Evolutionary conservation across 768 basidiomycete species (phyloP), one percentile per base, ranked within the genome.

Genomic region (Psilocybe azurescens): DNA sequence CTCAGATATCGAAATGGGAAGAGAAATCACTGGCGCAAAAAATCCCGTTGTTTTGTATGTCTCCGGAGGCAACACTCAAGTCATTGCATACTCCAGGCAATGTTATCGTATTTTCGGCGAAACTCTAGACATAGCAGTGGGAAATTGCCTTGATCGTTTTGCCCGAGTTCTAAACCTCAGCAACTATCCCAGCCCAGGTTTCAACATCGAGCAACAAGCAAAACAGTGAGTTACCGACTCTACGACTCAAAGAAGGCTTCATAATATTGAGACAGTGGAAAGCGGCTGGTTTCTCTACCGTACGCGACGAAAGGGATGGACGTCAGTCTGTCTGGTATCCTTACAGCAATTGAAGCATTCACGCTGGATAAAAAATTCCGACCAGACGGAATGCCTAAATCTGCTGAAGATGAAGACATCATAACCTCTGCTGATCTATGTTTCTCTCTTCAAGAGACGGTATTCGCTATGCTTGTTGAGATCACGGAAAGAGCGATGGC

Each of bases 231-330:
- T 57, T 54, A 18, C 2, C 29, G 20, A 24, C n/a, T 30, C 29
- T 53, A 24, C 29, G 4, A n/a, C 33, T 53, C 47, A 48, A n/a
- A 53, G 8, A 53, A 53, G 8, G 28, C 8, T 32, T 14, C 5
- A 53, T 29, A 53, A 50, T 18, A 39, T 16, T 10, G 48, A 41
- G 46, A 30, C 69, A 97, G 96, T 68, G 97, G 97, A 11, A 92
- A 86, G 70, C 86, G 90, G 14, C 79, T 99, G 2, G 74, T 99
- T 1, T 78, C 89, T 2, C 80, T 99, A 50, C 96, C 97, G 3
- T 99, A 99, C 73, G 85, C 95, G 2, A 99, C 96, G 1, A 99
- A 99, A 72, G 97, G 97, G 30, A 99, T 99, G 97, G 97, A 99
- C 73, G 78, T 99, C 66, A 93, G 95, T 67, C 81, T 99, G 63